Evolutionary conservation across 495 filamentous ascomycete genomes (phyloP), one percentile per base, ranked within the genome.

Genomic region (Penicillium herquei): DNA sequence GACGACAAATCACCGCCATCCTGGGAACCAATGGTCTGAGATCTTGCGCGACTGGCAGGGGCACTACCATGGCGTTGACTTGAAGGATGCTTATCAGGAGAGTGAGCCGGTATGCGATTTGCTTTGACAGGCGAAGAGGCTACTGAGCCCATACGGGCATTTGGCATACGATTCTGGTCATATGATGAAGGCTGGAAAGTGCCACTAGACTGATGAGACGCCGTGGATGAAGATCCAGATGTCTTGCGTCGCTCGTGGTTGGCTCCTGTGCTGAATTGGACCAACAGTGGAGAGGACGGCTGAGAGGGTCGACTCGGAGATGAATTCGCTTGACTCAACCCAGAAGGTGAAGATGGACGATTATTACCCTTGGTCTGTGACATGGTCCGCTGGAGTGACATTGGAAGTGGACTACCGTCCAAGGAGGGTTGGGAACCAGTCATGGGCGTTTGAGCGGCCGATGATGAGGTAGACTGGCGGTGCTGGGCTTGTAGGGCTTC

Each of bases 21-120:
- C 65, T 96, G 88, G 16, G 94, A 98, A 7, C 94, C 94, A 51
- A 97, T 89, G 2, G 94, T 98, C 58, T 96, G 83, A 21, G 94
- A 98, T 49, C 94, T 81, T 31, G 91, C 85, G 52, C 94, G 84
- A 39, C 81, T 78, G 21, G 78, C 74, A 7, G 81, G 70, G 5
- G 62, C 63, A 54, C 76, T 75, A 33, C 78, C 77, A 46, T 77
- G 71, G n/a, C 75, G 67, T 34, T 75, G 72, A 14, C 66, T 70
- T 1, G 71, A 66, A 1, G 68, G 61, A 35, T 68, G 67, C 49
- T 81, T 84, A 16, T 82, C 78, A 6, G 82, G 79, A 2, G 81
- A 83, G 43, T 79, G 64, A 14, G 82, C 75, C 6, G 80, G 76
- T 9, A 75, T 69, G 37, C 88, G 87, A 41, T 80, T 82, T 43